Evolutionary conservation across 1,139 yeast species (phyloP).

Genomic region (Yamadazyma friedrichii): DNA sequence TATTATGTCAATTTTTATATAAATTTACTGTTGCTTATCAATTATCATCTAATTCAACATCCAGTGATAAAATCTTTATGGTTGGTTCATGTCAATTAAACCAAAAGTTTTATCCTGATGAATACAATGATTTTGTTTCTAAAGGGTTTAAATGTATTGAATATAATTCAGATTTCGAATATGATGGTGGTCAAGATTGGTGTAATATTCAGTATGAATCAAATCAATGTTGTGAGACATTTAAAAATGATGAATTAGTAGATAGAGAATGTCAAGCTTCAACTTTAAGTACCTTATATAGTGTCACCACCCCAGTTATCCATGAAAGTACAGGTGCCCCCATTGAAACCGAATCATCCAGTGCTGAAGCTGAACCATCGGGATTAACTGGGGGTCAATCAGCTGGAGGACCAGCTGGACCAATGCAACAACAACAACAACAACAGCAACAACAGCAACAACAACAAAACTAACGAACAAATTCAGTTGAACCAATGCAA

Average conservation of each 20-base stretch:
- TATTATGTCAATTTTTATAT: conserved; percentile 21
- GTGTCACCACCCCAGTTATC: not conserved
- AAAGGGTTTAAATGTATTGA: conserved; percentile 20
- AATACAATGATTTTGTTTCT: conserved; percentile 12
- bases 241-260: conserved; percentile 16
- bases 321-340: not conserved
- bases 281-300: conserved; percentile 3
- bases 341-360: not conserved
- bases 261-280: conserved; percentile 17
- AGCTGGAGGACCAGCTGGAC: not conserved
- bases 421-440: not conserved
- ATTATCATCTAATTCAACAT: conserved; percentile 13
- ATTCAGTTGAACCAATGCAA: no score
- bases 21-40: conserved; percentile 21
- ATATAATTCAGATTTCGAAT: conserved; percentile 21
- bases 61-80: conserved; percentile 20
- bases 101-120: conserved; percentile 16
- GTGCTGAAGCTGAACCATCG: not conserved
- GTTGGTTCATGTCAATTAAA: conserved; percentile 20
- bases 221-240: conserved; percentile 12
- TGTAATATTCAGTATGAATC: conserved; percentile 19
- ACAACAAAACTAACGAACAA: no score
- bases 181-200: conserved; percentile 23
- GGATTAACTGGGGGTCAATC: not conserved
- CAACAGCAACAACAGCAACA: no score